These are phyloP conservation scores for Nectriaceae sp. DNA, from an alignment of 2,329 filamentous ascomycete genomes.

Conservation along the genomic window DNA sequence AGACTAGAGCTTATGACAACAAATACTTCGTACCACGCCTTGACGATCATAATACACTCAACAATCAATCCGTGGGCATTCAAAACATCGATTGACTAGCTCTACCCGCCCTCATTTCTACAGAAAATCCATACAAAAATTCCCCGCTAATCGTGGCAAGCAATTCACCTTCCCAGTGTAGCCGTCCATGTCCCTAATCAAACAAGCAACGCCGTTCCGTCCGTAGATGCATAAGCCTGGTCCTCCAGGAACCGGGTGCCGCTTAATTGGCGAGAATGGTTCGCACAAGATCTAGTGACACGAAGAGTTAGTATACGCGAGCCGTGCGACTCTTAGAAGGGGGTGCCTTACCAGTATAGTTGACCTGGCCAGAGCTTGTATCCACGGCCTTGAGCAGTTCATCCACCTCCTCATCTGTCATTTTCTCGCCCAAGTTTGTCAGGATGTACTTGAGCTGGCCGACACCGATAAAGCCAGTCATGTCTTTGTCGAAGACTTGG, in stretches of 20 bases:
- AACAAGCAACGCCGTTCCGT: slow-evolving; percentile 35
- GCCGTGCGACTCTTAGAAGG: background rate
- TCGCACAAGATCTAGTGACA: slow-evolving; percentile 70
- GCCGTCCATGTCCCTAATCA: slow-evolving; percentile 22
- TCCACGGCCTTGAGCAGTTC: slow-evolving; percentile 98
- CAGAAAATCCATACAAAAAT: slow-evolving; percentile 26
- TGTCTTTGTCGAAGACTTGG: slow-evolving; percentile 99
- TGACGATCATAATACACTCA: too few species aligned
- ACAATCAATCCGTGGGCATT: too few species aligned
- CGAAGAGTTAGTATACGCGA: slow-evolving; percentile 2
- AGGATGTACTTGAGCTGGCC: slow-evolving; percentile 97
- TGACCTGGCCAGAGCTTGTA: slow-evolving; percentile 93
- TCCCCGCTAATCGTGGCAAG: slow-evolving; percentile 19
- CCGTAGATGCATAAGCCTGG: slow-evolving; percentile 34
- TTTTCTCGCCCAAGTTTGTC: slow-evolving; percentile 98
- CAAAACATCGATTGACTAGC: too few species aligned
- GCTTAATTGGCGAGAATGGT: slow-evolving; percentile 81
- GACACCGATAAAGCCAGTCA: slow-evolving; percentile 96
- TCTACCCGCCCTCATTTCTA: slow-evolving; percentile 25
- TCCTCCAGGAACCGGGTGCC: slow-evolving; percentile 21
- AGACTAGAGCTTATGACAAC: too few species aligned
- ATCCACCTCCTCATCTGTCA: slow-evolving; percentile 98
- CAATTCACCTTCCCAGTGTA: slow-evolving; percentile 21
- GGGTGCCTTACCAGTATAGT: slow-evolving; percentile 76
- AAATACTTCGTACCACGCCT: too few species aligned